Base-by-base conservation (phyloP, 768 basidiomycete species). In the Albatrellus ellisii region DNA sequence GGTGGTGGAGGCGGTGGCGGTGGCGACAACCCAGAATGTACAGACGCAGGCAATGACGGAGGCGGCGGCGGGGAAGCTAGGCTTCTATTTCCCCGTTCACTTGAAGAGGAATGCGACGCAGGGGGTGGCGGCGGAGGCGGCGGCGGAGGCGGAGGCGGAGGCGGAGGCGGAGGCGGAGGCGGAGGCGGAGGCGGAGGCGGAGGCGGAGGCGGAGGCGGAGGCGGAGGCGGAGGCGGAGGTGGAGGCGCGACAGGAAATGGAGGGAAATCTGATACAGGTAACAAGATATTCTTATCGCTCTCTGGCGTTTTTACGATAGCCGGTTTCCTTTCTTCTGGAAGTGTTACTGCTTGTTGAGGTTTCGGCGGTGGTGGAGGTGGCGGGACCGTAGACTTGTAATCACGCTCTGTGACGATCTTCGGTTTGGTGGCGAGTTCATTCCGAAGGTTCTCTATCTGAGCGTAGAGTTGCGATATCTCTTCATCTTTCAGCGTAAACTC, bases 401-500 rank as follows among this genome's bases (percentile, higher is more conserved):
- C 77, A 52, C 75, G 73, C 58, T 86, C 83, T 2, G 70, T 74
- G 52, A 66, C 68, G 45, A 54, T 60, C 44, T 60, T 60, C 4
- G 74, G 73, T 46, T 67, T 74, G 4, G 65, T 65, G 34, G 65
- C 59, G 25, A 78, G 53, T 38, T 74, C 67, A 12, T 62, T 59
- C 50, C 73, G 74, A 36, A 78, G 63, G 3, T 66, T 63, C 15
- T 61, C 56, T 5, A 80, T 59, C 50, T 80, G 66, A 10, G 56
- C 54, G 46, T 59, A 64, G 20, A 92, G 66, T 8, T 59, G 47
- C 3, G 55, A 53, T 27, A 87, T 77, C 50, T 79, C 73, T 14
- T 73, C 68, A 35, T 89, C 84, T 51, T 81, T 82, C 53, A 73
- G 67, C 0, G 72, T 68, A 33, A 87, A 56, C 22, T 68, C 72